Evolutionary conservation across 805 yeast species (phyloP).

Genomic region (Naumovozyma baii): DNA sequence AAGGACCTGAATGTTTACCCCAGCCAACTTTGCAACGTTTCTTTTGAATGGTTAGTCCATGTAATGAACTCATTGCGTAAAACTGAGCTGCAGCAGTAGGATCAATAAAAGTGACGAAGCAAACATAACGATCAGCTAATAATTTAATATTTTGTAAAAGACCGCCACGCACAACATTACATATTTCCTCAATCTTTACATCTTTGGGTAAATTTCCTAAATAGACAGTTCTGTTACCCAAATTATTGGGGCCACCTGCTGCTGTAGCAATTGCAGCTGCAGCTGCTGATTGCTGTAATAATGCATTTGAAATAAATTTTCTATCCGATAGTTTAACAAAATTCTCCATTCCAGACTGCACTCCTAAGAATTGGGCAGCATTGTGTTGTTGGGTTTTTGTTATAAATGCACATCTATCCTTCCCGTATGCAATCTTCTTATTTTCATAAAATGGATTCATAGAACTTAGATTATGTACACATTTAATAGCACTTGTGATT

Average conservation of each 20-base stretch:
- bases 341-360: constrained; percentile 83
- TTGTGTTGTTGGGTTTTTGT: constrained; percentile 94
- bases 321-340: constrained; percentile 59
- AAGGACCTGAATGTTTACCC: constrained; percentile 95
- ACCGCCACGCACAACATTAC: constrained; percentile 95
- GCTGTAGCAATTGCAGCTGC: constrained; percentile 95
- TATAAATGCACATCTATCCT: constrained; percentile 89
- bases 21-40: constrained; percentile 88
- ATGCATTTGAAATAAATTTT: constrained; percentile 52
- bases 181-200: constrained; percentile 81
- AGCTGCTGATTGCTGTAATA: constrained; percentile 90
- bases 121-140: constrained; percentile 76
- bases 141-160: constrained; percentile 74
- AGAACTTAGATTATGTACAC: constrained; percentile 65
- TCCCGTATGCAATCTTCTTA: constrained; percentile 80
- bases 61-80: constrained; percentile 85
- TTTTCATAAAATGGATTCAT: constrained; percentile 57
- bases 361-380: constrained; percentile 89
- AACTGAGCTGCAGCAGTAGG: constrained; percentile 97
- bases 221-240: constrained; percentile 90
- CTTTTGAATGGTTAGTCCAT: constrained; percentile 78
- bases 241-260: constrained; percentile 85
- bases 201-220: constrained; percentile 85
- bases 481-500: constrained; percentile 76
- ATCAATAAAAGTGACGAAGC: constrained; percentile 91